Evolutionary conservation across 352 stramenopile genomes (phyloP).

Genomic region (Plasmopara viticola): DNA sequence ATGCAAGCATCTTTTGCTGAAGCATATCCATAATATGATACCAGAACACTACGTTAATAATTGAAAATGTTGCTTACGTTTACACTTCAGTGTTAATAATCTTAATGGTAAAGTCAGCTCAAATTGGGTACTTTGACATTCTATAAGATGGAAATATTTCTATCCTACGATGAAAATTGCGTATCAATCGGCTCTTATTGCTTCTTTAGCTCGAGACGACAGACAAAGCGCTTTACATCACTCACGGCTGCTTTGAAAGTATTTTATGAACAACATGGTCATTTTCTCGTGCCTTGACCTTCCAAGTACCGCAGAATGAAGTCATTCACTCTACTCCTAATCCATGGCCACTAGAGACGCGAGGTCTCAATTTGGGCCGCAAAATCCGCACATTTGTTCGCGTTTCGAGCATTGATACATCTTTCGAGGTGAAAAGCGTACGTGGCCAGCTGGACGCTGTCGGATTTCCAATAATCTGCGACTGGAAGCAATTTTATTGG

Average conservation of each 20-base stretch:
- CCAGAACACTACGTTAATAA: too few relatives aligned
- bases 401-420: constrained; percentile 2
- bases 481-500: constrained; percentile 51
- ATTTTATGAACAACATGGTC: constrained; percentile 31
- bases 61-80: too few relatives aligned
- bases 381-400: constrained; percentile 26
- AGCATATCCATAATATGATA: too few relatives aligned
- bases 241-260: constrained; percentile 24
- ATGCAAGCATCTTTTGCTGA: too few relatives aligned
- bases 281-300: constrained; percentile 42
- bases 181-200: constrained; percentile 1
- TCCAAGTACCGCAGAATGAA: constrained; percentile 23
- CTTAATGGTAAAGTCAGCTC: too few relatives aligned
- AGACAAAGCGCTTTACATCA: constrained; percentile 9
- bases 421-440: constrained; percentile 2
- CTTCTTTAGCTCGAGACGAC: constrained; percentile 18
- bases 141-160: too few relatives aligned
- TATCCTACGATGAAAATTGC: too few relatives aligned
- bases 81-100: too few relatives aligned
- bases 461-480: constrained; percentile 22
- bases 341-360: constrained; percentile 33
- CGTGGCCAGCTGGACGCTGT: constrained; percentile 24
- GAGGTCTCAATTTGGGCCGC: constrained; percentile 34
- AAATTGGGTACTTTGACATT: too few relatives aligned
- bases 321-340: not conserved